Evolutionary conservation across 2,329 filamentous ascomycete species (phyloP).

Genomic region (Fusarium heterosporum): DNA sequence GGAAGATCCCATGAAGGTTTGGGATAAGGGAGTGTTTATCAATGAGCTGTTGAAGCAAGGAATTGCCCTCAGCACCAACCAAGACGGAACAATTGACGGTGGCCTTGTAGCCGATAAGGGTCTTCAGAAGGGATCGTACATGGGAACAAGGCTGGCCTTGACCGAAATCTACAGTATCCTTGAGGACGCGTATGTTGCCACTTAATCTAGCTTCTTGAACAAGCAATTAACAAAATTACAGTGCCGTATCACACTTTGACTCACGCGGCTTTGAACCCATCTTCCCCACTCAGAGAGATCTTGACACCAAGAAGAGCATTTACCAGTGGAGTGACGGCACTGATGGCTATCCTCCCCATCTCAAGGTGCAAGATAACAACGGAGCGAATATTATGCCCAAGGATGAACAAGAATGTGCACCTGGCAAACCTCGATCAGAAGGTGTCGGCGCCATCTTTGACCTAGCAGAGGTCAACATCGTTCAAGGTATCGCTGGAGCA

Average conservation of each 20-base stretch:
- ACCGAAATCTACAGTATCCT: constrained; percentile 30
- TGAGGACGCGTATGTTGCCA: constrained; percentile 21
- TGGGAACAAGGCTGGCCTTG: constrained; percentile 22
- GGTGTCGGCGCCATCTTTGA: constrained; percentile 21
- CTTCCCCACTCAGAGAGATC: constrained; percentile 14
- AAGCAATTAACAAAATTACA: no score
- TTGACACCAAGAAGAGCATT: neutral
- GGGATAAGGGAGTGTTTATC: constrained; percentile 32
- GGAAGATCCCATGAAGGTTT: constrained; percentile 11
- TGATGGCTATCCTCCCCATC: constrained; percentile 25
- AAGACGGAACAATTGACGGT: neutral
- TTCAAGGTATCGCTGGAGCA: neutral
- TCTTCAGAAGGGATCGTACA: constrained; percentile 20
- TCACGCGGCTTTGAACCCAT: constrained; percentile 15
- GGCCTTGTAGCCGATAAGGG: constrained; percentile 5
- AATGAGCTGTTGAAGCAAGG: constrained; percentile 30
- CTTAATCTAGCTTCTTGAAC: no score
- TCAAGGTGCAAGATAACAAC: neutral
- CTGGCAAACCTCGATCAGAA: neutral
- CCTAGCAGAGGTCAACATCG: neutral
- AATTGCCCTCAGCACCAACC: constrained; percentile 16
- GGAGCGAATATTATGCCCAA: neutral
- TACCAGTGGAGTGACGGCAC: constrained; percentile 26
- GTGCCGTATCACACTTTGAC: constrained; percentile 17
- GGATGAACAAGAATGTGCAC: neutral